A percentile compares a stretch with the other conserved stretches of the same genome.
phyloP scores from a whole-genome alignment of 225 moss, liverwort and hornwort genomes.

The Anthoceros angustus region DNA sequence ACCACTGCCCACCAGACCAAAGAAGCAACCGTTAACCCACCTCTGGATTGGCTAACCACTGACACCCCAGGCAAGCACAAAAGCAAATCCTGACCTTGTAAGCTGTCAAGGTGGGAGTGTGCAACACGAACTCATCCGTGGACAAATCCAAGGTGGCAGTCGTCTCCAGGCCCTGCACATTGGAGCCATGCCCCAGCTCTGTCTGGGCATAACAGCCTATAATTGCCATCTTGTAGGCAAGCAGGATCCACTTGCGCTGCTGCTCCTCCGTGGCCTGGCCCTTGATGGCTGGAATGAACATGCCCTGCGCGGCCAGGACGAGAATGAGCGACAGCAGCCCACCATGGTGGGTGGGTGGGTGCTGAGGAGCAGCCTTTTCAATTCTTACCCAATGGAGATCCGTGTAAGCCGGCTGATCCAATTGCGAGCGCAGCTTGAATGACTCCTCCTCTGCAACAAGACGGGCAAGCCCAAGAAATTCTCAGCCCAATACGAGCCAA shows the following conservation, averaged over 20 bases:
- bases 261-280: constrained; percentile 81
- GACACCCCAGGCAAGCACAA: background rate
- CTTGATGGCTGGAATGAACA: constrained; percentile 94
- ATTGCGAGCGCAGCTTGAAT: constrained; percentile 42
- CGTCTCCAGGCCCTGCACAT: constrained; percentile 93
- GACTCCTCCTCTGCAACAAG: constrained; percentile 54
- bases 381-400: constrained; percentile 81
- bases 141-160: constrained; percentile 71
- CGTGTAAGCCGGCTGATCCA: constrained; percentile 66
- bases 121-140: constrained; percentile 67
- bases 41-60: background rate
- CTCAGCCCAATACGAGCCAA: background rate
- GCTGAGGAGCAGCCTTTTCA: background rate
- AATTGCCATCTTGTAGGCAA: constrained; percentile 67
- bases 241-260: constrained; percentile 69
- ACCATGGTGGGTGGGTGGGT: background rate
- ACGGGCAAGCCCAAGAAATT: background rate
- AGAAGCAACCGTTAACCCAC: background rate
- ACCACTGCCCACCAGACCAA: constrained; percentile 41
- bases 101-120: constrained; percentile 82
- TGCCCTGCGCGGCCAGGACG: constrained; percentile 35
- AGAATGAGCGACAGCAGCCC: background rate
- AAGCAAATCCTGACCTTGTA: constrained; percentile 41
- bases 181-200: constrained; percentile 94
- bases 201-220: constrained; percentile 97